phyloP scores from a whole-genome alignment of 83 land plant genomes.

The Thuja plicata region DNA sequence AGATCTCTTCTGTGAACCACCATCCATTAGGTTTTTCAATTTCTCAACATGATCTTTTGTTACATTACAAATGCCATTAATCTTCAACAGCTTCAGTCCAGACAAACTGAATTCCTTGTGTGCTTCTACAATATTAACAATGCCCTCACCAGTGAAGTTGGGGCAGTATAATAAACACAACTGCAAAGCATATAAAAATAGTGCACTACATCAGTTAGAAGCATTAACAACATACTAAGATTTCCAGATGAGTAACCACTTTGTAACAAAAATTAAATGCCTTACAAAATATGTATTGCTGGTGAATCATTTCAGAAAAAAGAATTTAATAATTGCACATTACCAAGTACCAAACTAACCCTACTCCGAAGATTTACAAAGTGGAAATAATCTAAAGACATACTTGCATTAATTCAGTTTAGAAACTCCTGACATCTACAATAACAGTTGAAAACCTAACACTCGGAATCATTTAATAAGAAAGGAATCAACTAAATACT shows the following conservation, averaged over 20 bases:
- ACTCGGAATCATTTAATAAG: no score
- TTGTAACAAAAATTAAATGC: neutral
- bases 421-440: neutral
- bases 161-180: conserved; percentile 57
- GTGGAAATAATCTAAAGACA: neutral
- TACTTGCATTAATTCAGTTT: neutral
- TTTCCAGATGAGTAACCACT: neutral
- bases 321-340: neutral
- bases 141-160: conserved; percentile 41
- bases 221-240: neutral
- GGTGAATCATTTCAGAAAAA: neutral
- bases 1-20: conserved; percentile 9
- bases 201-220: neutral
- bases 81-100: conserved; percentile 42
- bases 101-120: conserved; percentile 15
- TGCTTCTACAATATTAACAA: conserved; percentile 38
- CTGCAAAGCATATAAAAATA: conserved; percentile 32
- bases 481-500: no score
- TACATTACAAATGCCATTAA: conserved; percentile 46
- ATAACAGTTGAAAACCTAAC: no score
- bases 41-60: conserved; percentile 43
- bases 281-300: neutral
- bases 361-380: neutral
- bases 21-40: conserved; percentile 37
- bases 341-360: neutral